These are phyloP conservation scores for Volvox carteri DNA, from an alignment of 163 green algal genomes.

Conservation along the genomic window DNA sequence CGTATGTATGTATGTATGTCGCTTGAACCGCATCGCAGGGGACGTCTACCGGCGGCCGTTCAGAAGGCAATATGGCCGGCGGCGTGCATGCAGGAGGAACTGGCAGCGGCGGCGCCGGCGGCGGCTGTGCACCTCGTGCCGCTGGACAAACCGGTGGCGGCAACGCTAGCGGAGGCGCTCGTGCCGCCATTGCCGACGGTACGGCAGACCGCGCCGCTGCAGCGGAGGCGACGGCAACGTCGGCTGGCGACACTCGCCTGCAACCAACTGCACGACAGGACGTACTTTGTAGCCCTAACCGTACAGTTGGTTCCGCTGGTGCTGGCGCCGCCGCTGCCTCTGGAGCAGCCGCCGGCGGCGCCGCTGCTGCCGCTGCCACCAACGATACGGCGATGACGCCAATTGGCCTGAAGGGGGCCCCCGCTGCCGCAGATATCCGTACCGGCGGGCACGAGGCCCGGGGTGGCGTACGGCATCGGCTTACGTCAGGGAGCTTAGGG, in stretches of 20 bases:
- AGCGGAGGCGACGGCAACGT: too few species aligned
- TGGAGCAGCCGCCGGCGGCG: not conserved
- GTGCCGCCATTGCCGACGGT: too few species aligned
- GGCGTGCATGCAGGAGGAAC: too few species aligned
- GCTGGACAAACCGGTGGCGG: not conserved
- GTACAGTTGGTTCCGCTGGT: too few species aligned
- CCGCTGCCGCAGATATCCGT: not conserved
- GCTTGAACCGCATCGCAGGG: too few species aligned
- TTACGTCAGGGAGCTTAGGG: not conserved
- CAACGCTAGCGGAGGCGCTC: too few species aligned
- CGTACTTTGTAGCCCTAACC: too few species aligned
- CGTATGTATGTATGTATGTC: too few species aligned
- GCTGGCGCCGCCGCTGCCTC: not conserved
- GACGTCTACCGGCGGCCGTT: too few species aligned
- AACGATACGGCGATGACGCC: not conserved
- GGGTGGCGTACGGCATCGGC: slow-evolving; percentile 5
- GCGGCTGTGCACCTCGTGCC: not conserved
- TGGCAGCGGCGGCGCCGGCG: not conserved
- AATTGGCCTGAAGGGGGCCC: not conserved
- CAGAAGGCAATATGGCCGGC: too few species aligned
- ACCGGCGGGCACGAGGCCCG: not conserved
- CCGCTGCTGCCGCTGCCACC: not conserved
- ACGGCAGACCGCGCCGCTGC: not conserved
- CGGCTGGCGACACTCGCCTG: too few species aligned
- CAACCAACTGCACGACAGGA: too few species aligned